Evolutionary conservation across 2,329 filamentous ascomycete species (phyloP).

Genomic region (Colletotrichum shisoi): DNA sequence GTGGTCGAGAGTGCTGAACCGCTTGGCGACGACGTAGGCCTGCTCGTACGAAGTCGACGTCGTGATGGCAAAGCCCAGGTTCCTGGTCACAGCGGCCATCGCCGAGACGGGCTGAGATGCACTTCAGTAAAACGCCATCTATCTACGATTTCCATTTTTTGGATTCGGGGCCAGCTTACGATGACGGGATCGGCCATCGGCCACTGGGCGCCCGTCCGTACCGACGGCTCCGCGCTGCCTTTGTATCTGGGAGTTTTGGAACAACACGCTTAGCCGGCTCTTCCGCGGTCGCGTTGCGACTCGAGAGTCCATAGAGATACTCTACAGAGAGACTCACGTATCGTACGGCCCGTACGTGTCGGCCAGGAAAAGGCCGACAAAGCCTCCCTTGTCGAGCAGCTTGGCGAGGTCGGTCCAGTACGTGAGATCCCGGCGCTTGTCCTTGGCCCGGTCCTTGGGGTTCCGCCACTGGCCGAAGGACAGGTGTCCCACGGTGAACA

Average conservation of each 20-base stretch:
- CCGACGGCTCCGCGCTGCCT: conserved; percentile 63
- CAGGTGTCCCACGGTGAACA: conserved; percentile 27
- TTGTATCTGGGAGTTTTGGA: conserved; percentile 35
- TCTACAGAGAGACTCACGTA: conserved; percentile 55
- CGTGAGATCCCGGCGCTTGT: conserved; percentile 26
- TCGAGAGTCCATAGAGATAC: background rate
- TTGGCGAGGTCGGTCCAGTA: conserved; percentile 72
- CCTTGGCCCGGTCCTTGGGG: conserved; percentile 24
- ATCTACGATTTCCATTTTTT: background rate
- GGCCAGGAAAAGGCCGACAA: conserved; percentile 71
- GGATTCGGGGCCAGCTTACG: conserved; percentile 47
- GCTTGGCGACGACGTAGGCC: conserved; percentile 67
- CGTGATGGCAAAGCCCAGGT: conserved; percentile 68
- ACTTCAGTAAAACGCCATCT: background rate
- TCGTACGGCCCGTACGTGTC: conserved; percentile 65
- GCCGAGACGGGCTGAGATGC: conserved; percentile 46
- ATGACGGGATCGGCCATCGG: conserved; percentile 71
- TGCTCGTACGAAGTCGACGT: conserved; percentile 69
- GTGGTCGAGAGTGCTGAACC: conserved; percentile 69
- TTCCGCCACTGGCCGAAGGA: conserved; percentile 32
- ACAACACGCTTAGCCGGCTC: background rate
- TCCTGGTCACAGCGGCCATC: conserved; percentile 72
- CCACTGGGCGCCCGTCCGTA: conserved; percentile 69
- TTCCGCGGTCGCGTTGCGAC: background rate
- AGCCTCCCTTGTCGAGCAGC: conserved; percentile 66